These are phyloP conservation scores for Amauroascus niger DNA, from an alignment of 2,329 filamentous ascomycete genomes.

Conservation along the genomic window DNA sequence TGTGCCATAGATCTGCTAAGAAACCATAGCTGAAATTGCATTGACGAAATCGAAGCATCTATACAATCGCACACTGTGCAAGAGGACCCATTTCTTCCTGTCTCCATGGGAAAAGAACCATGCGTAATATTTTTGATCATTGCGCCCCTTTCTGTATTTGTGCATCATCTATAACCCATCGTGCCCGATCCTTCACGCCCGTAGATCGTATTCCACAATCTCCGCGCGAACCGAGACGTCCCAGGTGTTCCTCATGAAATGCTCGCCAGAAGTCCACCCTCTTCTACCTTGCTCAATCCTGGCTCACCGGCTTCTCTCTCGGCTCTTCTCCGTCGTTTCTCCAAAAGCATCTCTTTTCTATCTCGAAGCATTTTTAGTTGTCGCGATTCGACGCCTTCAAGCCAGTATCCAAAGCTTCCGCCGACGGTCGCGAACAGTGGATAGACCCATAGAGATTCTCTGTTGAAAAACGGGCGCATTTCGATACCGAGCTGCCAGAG, in stretches of 20 bases:
- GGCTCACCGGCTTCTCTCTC: constrained; percentile 46
- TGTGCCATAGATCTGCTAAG: not conserved
- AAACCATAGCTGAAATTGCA: not conserved
- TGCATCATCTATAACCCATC: not conserved
- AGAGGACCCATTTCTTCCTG: not conserved
- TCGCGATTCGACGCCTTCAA: constrained; percentile 77
- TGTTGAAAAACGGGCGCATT: constrained; percentile 89
- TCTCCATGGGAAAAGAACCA: not conserved
- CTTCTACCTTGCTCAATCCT: constrained; percentile 25
- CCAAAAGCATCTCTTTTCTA: constrained; percentile 68
- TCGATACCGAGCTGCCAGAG: constrained; percentile 97
- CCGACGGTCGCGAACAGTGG: constrained; percentile 78
- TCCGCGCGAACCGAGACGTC: too few relatives aligned
- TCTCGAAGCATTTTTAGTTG: constrained; percentile 69
- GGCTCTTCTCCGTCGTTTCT: constrained; percentile 76
- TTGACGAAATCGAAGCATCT: not conserved
- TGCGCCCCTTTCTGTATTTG: not conserved
- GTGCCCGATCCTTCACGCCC: not conserved
- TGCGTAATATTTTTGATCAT: not conserved
- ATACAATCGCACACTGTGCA: not conserved
- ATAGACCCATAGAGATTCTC: constrained; percentile 78
- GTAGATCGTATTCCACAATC: not conserved
- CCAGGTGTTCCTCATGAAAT: constrained; percentile 24
- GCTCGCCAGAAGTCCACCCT: constrained; percentile 30
- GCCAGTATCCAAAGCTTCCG: constrained; percentile 92